phyloP scores from a whole-genome alignment of 2,329 filamentous ascomycete genomes.

The Keithomyces neogunnii region DNA sequence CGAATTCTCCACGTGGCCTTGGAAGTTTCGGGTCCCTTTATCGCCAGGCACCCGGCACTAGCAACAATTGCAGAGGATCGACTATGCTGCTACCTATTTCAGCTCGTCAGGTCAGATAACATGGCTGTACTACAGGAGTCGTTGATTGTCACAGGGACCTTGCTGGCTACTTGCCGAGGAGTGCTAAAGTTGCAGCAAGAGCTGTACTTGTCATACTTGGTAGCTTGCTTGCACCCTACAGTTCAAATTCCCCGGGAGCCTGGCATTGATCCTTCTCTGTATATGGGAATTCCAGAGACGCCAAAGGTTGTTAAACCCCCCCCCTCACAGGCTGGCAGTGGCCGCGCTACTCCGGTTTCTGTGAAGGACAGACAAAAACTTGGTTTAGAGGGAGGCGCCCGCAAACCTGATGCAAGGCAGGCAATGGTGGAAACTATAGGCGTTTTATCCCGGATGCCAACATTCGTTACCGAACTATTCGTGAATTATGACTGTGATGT shows the following conservation, averaged over 20 bases:
- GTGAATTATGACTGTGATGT: conserved; percentile 97
- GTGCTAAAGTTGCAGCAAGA: conserved; percentile 96
- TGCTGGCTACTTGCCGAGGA: conserved; percentile 81
- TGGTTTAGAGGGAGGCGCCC: conserved; percentile 80
- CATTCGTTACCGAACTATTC: conserved; percentile 90
- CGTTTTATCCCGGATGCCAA: conserved; percentile 83
- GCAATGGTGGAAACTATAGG: conserved; percentile 98
- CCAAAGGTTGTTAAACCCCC: conserved; percentile 77
- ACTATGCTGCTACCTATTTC: conserved; percentile 88
- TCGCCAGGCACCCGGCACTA: conserved; percentile 82
- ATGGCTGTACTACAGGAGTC: conserved; percentile 92
- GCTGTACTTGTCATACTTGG: conserved; percentile 86
- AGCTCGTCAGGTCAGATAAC: conserved; percentile 91
- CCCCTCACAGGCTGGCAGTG: conserved; percentile 66
- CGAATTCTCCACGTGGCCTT: conserved; percentile 95
- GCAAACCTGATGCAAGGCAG: conserved; percentile 91
- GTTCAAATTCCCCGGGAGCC: conserved; percentile 88
- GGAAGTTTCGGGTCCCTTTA: conserved; percentile 91
- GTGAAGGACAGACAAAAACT: conserved; percentile 89
- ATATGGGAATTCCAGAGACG: conserved; percentile 85
- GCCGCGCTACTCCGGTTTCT: conserved; percentile 80
- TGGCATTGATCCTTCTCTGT: conserved; percentile 83
- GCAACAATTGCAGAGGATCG: conserved; percentile 86
- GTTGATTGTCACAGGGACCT: conserved; percentile 80
- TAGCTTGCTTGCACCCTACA: conserved; percentile 88